Evolutionary conservation across 768 basidiomycete species (phyloP), one percentile per base, ranked within the genome.

Genomic region (Phanerochaete sordida): DNA sequence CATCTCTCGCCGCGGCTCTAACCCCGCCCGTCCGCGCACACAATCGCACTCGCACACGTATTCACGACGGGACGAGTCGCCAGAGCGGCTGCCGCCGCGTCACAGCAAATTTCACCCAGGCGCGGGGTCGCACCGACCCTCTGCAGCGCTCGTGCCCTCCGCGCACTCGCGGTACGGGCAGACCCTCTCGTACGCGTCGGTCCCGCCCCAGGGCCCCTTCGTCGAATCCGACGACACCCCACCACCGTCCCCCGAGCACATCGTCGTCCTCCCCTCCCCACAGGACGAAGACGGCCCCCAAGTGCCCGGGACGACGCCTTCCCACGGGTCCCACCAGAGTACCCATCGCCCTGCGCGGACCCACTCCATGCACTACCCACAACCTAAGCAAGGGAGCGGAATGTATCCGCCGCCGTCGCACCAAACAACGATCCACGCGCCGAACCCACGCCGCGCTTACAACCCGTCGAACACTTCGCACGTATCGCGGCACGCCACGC

Each of bases 1-100:
- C 35, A 86, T 90, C 66, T 80, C n/a, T n/a, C n/a, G 83, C n/a
- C 72, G 78, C 53, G 60, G 65, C 21, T 46, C 49, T 31, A 31
- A 24, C 19, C 35, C 37, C 57, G 53, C 50, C 43, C 31, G 52
- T 47, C 12, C 62, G 19, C 35, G 54, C 24, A 49, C 61, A 44
- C 61, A 57, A 21, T 53, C 55, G 28, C 33, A 59, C 15, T 55
- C 59, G 15, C 50, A 37, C 13, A 31, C 60, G 39, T 27, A 35
- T 24, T 33, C 58, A 19, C 52, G 51, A 31, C 37, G 35, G 11
- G 27, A 47, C 58, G 26, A 48, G 24, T 33, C 57, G 30, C 47
- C 47, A 16, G 47, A 26, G 26, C 35, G 57, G 16, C 24, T n/a
- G 33, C 46, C 37, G 23, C 55, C 37, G 23, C 55, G 55, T 48